Evolutionary conservation across 768 basidiomycete species (phyloP).

Genomic region (Podaxis carcinomalis): DNA sequence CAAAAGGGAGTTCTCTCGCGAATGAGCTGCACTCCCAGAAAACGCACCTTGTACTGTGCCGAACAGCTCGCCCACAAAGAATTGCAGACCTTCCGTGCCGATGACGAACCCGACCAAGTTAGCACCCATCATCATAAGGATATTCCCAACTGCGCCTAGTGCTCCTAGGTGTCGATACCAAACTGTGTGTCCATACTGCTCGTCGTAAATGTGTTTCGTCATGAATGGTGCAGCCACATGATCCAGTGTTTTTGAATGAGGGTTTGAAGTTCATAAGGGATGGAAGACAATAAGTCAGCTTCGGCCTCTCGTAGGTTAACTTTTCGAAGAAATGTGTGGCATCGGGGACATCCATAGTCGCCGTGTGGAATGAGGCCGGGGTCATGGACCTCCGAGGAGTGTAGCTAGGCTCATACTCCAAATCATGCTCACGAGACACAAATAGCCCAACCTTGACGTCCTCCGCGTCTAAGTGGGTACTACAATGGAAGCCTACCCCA

Average conservation of each 20-base stretch:
- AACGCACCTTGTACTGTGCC: slow-evolving; percentile 60
- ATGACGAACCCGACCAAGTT: slow-evolving; percentile 96
- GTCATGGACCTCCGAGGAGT: background rate
- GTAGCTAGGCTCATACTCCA: background rate
- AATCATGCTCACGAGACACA: background rate
- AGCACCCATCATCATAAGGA: slow-evolving; percentile 85
- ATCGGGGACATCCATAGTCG: background rate
- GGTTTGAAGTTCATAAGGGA: background rate
- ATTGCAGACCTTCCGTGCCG: slow-evolving; percentile 73
- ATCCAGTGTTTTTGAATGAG: background rate
- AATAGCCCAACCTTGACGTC: background rate
- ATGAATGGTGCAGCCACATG: background rate
- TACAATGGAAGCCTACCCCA: background rate
- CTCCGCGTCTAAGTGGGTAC: background rate
- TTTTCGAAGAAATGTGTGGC: background rate
- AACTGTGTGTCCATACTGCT: slow-evolving; percentile 57
- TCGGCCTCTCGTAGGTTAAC: background rate
- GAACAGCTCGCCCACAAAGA: slow-evolving; percentile 59
- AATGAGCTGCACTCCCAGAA: background rate
- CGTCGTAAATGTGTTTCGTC: background rate
- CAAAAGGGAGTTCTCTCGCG: background rate
- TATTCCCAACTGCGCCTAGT: slow-evolving; percentile 76
- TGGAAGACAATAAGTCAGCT: background rate
- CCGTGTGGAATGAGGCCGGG: background rate
- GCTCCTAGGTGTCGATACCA: slow-evolving; percentile 92